phyloP scores from a whole-genome alignment of 768 basidiomycete species.

The Collybia sordida region DNA sequence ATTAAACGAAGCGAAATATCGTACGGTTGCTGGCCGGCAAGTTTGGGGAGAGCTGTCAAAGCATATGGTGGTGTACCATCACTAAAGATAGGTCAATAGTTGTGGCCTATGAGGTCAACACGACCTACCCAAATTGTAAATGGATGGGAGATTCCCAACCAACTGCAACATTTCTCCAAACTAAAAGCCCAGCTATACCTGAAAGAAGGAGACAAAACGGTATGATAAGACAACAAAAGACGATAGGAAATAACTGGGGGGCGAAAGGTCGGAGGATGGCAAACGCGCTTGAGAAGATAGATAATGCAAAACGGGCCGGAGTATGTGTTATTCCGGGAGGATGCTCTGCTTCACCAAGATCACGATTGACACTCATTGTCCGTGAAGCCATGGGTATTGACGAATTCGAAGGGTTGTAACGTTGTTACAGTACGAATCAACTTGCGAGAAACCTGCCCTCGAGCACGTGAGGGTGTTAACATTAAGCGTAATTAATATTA shows the following conservation, averaged over 20 bases:
- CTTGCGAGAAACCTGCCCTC: no score
- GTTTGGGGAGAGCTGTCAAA: constrained; percentile 43
- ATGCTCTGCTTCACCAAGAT: not conserved
- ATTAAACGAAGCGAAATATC: constrained; percentile 67
- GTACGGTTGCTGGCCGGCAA: constrained; percentile 68
- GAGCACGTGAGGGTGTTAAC: no score
- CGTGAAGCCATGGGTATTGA: no score
- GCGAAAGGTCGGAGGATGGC: constrained; percentile 49
- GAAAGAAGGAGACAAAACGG: constrained; percentile 65
- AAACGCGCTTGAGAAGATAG: constrained; percentile 18
- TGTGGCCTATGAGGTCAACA: not conserved
- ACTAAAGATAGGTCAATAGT: constrained; percentile 31
- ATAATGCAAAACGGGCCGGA: constrained; percentile 10
- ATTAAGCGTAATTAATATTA: no score
- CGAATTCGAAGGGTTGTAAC: no score
- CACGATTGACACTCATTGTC: constrained; percentile 1
- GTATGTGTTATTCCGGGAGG: not conserved
- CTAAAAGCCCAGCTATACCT: constrained; percentile 64
- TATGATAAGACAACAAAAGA: constrained; percentile 59
- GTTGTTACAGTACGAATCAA: no score
- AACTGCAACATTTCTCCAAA: constrained; percentile 71
- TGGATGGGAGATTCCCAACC: constrained; percentile 70
- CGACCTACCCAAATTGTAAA: constrained; percentile 77
- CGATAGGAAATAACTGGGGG: constrained; percentile 64
- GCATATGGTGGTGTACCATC: constrained; percentile 69